Evolutionary conservation across 208 protist species (phyloP).

Genomic region (Leishmania guyanensis): DNA sequence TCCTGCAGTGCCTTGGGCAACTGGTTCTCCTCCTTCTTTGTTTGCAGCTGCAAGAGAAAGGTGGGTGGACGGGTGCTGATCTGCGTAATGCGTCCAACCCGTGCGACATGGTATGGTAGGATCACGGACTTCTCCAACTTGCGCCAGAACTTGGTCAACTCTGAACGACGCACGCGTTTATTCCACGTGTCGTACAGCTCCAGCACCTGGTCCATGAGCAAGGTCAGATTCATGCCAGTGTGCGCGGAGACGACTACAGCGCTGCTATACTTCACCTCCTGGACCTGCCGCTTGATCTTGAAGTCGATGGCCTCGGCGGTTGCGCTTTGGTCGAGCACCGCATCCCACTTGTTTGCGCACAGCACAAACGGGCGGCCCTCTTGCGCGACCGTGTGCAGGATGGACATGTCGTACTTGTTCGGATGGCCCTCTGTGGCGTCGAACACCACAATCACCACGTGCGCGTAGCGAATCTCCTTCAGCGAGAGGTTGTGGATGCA

Average conservation of each 20-base stretch:
- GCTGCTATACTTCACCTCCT: conserved; percentile 90
- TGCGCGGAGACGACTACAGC: conserved; percentile 90
- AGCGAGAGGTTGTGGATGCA: conserved; percentile 77
- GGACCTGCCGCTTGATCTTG: conserved; percentile 91
- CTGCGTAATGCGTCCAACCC: conserved; percentile 85
- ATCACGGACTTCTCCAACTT: conserved; percentile 91
- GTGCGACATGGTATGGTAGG: conserved; percentile 88
- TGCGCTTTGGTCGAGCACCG: conserved; percentile 84
- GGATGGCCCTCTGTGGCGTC: conserved; percentile 92
- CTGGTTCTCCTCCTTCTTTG: conserved; percentile 82
- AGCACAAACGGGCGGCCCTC: conserved; percentile 90
- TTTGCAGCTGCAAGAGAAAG: conserved; percentile 89
- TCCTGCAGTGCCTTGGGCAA: conserved; percentile 81
- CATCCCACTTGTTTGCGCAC: conserved; percentile 94
- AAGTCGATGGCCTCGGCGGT: conserved; percentile 93
- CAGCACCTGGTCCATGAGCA: conserved; percentile 87
- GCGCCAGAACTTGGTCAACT: conserved; percentile 90
- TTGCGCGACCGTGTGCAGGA: conserved; percentile 81
- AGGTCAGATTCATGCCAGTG: conserved; percentile 85
- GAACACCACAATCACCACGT: conserved; percentile 90
- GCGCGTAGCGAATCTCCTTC: conserved; percentile 83
- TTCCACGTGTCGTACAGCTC: conserved; percentile 92
- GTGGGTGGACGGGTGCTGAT: conserved; percentile 87
- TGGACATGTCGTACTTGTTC: conserved; percentile 93
- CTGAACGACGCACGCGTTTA: conserved; percentile 77